Percentiles rank a stretch among this genome's conserved stretches.
These are phyloP conservation scores for Asparagopsis taxiformis DNA, from an alignment of 31 red algal species.

Conservation along the genomic window DNA sequence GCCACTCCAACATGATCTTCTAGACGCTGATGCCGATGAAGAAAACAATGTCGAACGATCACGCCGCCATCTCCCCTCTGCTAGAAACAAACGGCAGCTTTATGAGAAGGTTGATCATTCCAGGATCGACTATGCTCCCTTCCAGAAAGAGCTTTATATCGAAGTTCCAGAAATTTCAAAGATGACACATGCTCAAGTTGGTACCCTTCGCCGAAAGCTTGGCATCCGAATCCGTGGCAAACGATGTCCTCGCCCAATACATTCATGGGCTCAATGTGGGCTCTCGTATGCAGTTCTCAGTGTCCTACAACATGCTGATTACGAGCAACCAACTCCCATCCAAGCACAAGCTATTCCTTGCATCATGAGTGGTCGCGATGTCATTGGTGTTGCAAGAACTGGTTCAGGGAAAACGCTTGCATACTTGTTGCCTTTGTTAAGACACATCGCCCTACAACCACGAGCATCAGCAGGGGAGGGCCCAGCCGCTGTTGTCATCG, in stretches of 20 bases:
- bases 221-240: constrained; percentile 82
- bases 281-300: constrained; percentile 72
- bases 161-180: constrained; percentile 61
- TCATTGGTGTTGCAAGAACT: constrained; percentile 89
- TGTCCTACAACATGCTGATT: constrained; percentile 40
- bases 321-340: constrained; percentile 75
- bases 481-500: constrained; percentile 73
- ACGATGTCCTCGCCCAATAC: constrained; percentile 76
- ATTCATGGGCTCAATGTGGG: constrained; percentile 77
- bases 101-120: constrained; percentile 86
- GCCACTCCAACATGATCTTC: too few species aligned
- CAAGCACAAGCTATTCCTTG: constrained; percentile 90
- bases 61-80: neutral
- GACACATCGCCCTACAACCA: constrained; percentile 71
- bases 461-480: constrained; percentile 56
- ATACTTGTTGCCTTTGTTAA: constrained; percentile 81
- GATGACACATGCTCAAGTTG: constrained; percentile 63
- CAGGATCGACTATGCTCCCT: constrained; percentile 64
- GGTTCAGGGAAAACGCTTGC: constrained; percentile 98
- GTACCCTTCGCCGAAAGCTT: constrained; percentile 33
- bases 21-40: too few species aligned
- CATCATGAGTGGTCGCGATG: constrained; percentile 88
- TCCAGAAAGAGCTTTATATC: constrained; percentile 85
- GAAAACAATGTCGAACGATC: neutral
- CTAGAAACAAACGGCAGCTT: constrained; percentile 67